Conservation (phyloP, 2,329 filamentous ascomycete genomes). For the Penicillium hesseltinei region DNA sequence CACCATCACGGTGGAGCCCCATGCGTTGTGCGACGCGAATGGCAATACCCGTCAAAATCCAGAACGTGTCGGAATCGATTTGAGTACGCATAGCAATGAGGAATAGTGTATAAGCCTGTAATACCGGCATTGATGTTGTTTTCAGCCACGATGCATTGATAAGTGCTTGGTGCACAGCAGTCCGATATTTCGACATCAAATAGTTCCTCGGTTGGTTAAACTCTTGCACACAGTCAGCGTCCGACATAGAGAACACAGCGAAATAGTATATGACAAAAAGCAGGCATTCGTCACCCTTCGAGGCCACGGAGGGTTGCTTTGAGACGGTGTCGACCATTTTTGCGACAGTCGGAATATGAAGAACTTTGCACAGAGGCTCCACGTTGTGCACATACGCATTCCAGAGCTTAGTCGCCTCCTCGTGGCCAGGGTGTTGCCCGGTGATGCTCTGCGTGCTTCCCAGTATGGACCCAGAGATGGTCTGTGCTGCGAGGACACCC, state of each 20-base stretch:
- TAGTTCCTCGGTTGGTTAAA: background rate
- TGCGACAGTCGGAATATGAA: slow-evolving; percentile 70
- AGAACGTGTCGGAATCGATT: slow-evolving; percentile 48
- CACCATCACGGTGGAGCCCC: slow-evolving; percentile 50
- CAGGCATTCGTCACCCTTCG: slow-evolving; percentile 37
- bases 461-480: background rate
- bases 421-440: slow-evolving; percentile 28
- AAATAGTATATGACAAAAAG: slow-evolving; percentile 29
- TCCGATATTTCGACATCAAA: slow-evolving; percentile 13
- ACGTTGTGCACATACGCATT: slow-evolving; percentile 71
- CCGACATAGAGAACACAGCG: slow-evolving; percentile 19
- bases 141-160: slow-evolving; percentile 20
- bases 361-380: slow-evolving; percentile 69
- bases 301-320: slow-evolving; percentile 26
- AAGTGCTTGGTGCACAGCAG: slow-evolving; percentile 10
- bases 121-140: slow-evolving; percentile 14
- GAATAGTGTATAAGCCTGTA: slow-evolving; percentile 19
- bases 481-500: background rate
- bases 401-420: slow-evolving; percentile 65
- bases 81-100: slow-evolving; percentile 34
- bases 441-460: slow-evolving; percentile 17
- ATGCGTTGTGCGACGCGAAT: slow-evolving; percentile 48
- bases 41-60: slow-evolving; percentile 51
- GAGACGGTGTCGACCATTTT: slow-evolving; percentile 63
- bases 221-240: slow-evolving; percentile 10